phyloP scores from a whole-genome alignment of 352 stramenopile genomes.

The Lagenidium giganteum region DNA sequence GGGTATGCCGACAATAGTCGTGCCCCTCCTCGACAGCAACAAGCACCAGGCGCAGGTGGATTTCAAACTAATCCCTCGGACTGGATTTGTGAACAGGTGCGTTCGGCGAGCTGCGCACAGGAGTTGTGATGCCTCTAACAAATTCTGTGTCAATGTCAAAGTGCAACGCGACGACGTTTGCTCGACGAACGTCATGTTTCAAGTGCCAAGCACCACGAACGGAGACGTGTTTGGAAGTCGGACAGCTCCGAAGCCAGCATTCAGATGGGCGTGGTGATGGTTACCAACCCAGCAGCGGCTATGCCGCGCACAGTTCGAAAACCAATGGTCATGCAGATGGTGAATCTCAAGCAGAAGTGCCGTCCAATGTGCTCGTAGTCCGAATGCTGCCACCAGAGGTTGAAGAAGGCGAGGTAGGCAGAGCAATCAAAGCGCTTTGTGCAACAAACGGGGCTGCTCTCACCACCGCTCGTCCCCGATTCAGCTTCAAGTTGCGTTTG shows the following conservation, averaged over 20 bases:
- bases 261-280: too few relatives aligned
- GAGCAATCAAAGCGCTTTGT: neutral
- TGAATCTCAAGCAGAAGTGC: constrained; percentile 9
- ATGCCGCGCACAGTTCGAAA: neutral
- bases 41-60: constrained; percentile 12
- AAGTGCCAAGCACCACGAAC: constrained; percentile 52
- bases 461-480: neutral
- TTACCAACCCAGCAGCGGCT: constrained; percentile 1
- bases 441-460: neutral
- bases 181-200: constrained; percentile 53
- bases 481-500: constrained; percentile 75
- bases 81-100: constrained; percentile 69
- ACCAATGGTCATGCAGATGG: neutral
- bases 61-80: too few relatives aligned
- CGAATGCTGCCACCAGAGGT: constrained; percentile 67
- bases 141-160: constrained; percentile 11
- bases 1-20: constrained; percentile 42
- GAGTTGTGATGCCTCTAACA: neutral
- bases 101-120: too few relatives aligned
- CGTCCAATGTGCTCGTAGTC: constrained; percentile 64
- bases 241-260: constrained; percentile 12
- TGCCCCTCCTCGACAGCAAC: constrained; percentile 5
- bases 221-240: constrained; percentile 31
- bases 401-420: constrained; percentile 69
- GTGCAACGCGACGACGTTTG: constrained; percentile 78